Base-by-base conservation (phyloP, 257 asterid species). In the Gardenia jasminoides region DNA sequence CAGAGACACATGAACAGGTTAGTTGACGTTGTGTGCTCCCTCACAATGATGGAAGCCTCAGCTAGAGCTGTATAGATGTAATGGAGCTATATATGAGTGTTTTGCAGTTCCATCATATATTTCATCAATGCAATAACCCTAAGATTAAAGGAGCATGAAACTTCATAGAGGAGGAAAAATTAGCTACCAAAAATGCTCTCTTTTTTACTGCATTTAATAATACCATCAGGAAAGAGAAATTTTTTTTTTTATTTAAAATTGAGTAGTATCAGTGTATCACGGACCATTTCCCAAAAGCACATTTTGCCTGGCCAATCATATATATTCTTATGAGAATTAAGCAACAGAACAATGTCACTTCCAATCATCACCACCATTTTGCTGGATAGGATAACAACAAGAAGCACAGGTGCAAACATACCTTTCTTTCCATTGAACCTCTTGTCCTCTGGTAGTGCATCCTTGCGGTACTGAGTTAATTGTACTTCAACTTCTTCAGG, bases 371-470 rank as follows among this genome's bases (percentile, higher is more conserved):
- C 12, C 33, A 58, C 44, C 75, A 6, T 75, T 43, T 3, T 44
- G 20, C 58, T 22, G 13, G 17, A 48, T 8, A 58, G 31, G 3
- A 47, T 41, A 64, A 58, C 30, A 75, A 67, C 11, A 68, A 44
- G 48, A 12, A 61, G 76, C 46, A 44, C 36, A 6, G 50, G 48
- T 43, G 80, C 17, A 46, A 82, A 68, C 74, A 71, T 88, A 96
- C 99, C 99, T 89, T 96, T 96, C 89, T 96, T 93, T 82, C 97
- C 97, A 33, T 92, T 86, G 70, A 96, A 92, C 78, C 99, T 90
- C 83, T 90, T 93, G 85, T 94, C 98, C 85, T 93, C 97, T 0
- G 99, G 99, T 76, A 96, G 91, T 70, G 94, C 93, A 85, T 96
- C 98, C 73, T 36, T 84, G 71, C 79, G 94, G 85, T 96, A 96